These are phyloP conservation scores for Backusella tuberculispora DNA, from an alignment of 192 early-diverging fungal genomes.

Conservation along the genomic window DNA sequence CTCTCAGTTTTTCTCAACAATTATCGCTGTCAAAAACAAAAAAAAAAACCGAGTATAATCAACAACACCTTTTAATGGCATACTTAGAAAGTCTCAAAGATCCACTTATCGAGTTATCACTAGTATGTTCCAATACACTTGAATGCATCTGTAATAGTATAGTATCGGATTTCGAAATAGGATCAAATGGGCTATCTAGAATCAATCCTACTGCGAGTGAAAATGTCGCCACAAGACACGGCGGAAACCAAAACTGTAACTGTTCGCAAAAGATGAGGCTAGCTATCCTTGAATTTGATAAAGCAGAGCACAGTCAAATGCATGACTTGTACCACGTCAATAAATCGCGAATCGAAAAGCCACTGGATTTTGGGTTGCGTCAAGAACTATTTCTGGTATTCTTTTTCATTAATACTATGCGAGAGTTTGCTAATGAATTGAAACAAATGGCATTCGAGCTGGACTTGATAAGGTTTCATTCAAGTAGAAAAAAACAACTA, in stretches of 20 bases:
- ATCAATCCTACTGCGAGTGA: not conserved
- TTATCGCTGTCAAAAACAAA: constrained; percentile 33
- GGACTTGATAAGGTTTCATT: constrained; percentile 2
- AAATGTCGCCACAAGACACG: not conserved
- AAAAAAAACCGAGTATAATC: constrained; percentile 47
- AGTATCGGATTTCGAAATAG: constrained; percentile 30
- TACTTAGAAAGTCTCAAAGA: constrained; percentile 51
- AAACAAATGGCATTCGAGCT: constrained; percentile 17
- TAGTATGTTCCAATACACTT: constrained; percentile 39
- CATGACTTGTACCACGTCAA: constrained; percentile 14
- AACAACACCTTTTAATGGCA: constrained; percentile 46
- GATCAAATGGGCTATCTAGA: not conserved
- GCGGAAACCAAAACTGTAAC: constrained; percentile 13
- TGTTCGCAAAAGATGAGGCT: constrained; percentile 21
- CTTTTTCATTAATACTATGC: constrained; percentile 52
- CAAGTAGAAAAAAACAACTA: constrained; percentile 31
- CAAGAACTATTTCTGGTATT: constrained; percentile 57
- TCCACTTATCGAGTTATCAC: constrained; percentile 45
- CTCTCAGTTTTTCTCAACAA: not conserved
- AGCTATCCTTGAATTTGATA: constrained; percentile 33
- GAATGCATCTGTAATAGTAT: constrained; percentile 28
- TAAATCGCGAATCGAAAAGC: not conserved
- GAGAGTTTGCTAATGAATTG: constrained; percentile 52
- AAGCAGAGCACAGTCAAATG: constrained; percentile 28
- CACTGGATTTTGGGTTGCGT: constrained; percentile 30